Evolutionary conservation across 2,329 filamentous ascomycete genomes (phyloP).

Genomic region (Aciculosporium take): DNA sequence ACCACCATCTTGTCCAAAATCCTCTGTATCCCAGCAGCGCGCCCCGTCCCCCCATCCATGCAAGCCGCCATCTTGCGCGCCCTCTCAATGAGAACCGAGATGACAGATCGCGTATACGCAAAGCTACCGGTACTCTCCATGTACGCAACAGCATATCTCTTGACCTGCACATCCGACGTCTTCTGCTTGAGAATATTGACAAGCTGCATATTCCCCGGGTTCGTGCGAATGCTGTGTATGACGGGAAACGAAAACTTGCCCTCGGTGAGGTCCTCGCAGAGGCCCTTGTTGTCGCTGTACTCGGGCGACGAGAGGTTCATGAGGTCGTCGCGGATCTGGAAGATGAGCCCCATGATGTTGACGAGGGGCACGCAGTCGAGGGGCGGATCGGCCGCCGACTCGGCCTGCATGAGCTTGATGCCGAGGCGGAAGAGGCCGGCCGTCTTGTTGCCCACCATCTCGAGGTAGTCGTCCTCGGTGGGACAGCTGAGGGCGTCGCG

Average conservation of each 20-base stretch:
- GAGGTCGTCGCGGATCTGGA: constrained; percentile 90
- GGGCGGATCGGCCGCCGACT: constrained; percentile 36
- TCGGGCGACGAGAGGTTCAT: constrained; percentile 64
- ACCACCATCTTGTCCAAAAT: constrained; percentile 55
- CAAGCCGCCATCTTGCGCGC: constrained; percentile 49
- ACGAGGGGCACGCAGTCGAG: constrained; percentile 70
- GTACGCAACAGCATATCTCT: constrained; percentile 77
- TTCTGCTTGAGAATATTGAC: constrained; percentile 90
- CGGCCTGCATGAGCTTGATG: constrained; percentile 78
- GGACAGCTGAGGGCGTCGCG: constrained; percentile 72
- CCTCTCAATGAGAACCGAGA: constrained; percentile 48
- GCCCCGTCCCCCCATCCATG: constrained; percentile 46
- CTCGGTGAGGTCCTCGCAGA: constrained; percentile 91
- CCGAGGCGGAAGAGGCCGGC: constrained; percentile 74
- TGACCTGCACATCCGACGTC: constrained; percentile 73
- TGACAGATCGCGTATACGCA: constrained; percentile 61
- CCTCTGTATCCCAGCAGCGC: constrained; percentile 42
- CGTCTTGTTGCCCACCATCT: constrained; percentile 88
- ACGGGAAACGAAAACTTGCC: constrained; percentile 95
- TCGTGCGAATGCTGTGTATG: constrained; percentile 77
- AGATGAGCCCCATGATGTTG: constrained; percentile 71
- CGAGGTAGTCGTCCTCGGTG: constrained; percentile 78
- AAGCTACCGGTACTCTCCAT: constrained; percentile 89
- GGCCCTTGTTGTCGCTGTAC: constrained; percentile 80
- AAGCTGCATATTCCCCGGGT: constrained; percentile 61